Percentiles rank a stretch among this genome's conserved stretches.
phyloP scores from a whole-genome alignment of 139 green algal species.

The Auxenochlorella protothecoides region DNA sequence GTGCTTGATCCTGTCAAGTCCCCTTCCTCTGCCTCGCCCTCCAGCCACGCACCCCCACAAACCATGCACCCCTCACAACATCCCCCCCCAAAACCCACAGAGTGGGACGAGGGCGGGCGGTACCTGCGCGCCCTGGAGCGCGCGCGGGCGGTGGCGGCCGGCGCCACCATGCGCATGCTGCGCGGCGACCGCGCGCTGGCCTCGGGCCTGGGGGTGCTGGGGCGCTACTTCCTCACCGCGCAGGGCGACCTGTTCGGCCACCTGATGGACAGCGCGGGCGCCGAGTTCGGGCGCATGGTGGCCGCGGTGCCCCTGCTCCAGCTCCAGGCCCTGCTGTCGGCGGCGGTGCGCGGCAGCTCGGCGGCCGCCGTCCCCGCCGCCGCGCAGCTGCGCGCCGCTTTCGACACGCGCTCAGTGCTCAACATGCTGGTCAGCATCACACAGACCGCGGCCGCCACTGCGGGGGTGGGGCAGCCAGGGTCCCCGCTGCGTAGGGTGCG shows the following conservation, averaged over 20 bases:
- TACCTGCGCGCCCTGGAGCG: constrained; percentile 29
- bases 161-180: constrained; percentile 55
- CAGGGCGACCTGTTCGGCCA: constrained; percentile 75
- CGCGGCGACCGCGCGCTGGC: constrained; percentile 29
- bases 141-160: constrained; percentile 35
- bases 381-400: constrained; percentile 48
- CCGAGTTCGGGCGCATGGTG: constrained; percentile 54
- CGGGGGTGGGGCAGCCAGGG: too few species aligned
- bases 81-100: background rate
- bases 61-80: too few species aligned
- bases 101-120: constrained; percentile 36
- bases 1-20: background rate
- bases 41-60: background rate
- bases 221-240: constrained; percentile 87
- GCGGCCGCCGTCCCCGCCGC: constrained; percentile 43
- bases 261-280: constrained; percentile 64
- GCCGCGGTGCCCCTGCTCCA: constrained; percentile 47
- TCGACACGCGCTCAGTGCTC: constrained; percentile 49
- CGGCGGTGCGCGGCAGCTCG: constrained; percentile 42
- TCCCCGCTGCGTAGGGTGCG: constrained; percentile 1
- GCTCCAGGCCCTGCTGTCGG: constrained; percentile 76
- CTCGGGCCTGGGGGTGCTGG: constrained; percentile 56
- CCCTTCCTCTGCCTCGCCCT: background rate
- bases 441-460: background rate
- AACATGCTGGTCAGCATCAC: constrained; percentile 36